Conservation (phyloP, 345 rosid genomes). For the Orychophragmus violaceus region DNA sequence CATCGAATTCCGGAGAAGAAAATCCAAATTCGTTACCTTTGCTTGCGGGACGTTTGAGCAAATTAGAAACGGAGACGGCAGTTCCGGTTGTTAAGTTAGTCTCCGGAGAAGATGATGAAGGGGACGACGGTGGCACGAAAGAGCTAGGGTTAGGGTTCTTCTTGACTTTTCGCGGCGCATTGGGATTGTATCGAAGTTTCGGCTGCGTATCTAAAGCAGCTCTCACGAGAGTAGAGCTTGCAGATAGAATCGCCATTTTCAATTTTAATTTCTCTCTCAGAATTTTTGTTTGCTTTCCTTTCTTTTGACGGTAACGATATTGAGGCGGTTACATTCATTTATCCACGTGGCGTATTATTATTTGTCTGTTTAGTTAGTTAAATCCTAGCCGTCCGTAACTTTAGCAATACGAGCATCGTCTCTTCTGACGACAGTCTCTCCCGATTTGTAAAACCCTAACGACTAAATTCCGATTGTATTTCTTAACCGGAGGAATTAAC, state of each 20-base stretch:
- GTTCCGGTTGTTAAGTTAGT: constrained; percentile 24
- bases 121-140: constrained; percentile 17
- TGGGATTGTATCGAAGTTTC: constrained; percentile 60
- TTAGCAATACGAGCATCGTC: not conserved
- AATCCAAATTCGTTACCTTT: constrained; percentile 35
- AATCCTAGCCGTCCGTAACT: not conserved
- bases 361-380: not conserved
- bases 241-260: constrained; percentile 37
- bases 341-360: constrained; percentile 4
- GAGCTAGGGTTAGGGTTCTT: constrained; percentile 23
- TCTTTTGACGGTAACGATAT: not conserved
- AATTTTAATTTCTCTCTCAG: not conserved
- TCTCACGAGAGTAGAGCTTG: constrained; percentile 35
- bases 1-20: not conserved
- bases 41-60: constrained; percentile 47
- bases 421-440: not conserved
- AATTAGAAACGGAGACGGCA: constrained; percentile 39
- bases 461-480: too few species aligned
- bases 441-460: too few species aligned
- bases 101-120: constrained; percentile 20
- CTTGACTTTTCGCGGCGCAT: constrained; percentile 54
- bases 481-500: not conserved
- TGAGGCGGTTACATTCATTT: constrained; percentile 7
- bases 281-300: not conserved
- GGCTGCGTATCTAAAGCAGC: constrained; percentile 71